Evolutionary conservation across 352 stramenopile species (phyloP).

Genomic region (Discostella stelligera): DNA sequence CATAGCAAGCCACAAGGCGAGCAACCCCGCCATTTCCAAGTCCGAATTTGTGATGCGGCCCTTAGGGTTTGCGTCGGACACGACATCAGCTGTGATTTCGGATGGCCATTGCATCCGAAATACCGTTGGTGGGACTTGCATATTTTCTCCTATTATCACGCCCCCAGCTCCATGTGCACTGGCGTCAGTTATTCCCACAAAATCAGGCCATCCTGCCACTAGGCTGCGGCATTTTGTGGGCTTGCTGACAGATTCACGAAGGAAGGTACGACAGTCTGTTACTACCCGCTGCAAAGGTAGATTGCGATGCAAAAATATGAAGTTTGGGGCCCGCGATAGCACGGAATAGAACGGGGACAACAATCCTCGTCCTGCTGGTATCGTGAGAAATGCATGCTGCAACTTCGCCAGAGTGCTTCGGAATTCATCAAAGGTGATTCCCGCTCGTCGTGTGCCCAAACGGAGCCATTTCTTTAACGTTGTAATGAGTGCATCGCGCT

Average conservation of each 20-base stretch:
- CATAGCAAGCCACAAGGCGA: not conserved
- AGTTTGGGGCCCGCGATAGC: not conserved
- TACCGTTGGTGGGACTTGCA: not conserved
- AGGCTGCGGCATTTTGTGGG: slow-evolving; percentile 12
- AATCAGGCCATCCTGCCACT: not conserved
- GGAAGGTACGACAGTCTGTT: not conserved
- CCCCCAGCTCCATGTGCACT: slow-evolving; percentile 3
- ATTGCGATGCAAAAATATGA: not conserved
- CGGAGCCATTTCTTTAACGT: not conserved
- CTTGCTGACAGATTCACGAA: not conserved
- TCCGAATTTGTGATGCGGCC: slow-evolving; percentile 13
- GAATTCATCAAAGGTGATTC: not conserved
- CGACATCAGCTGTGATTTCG: not conserved
- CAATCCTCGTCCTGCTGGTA: not conserved
- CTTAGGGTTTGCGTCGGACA: not conserved
- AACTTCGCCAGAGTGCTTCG: not conserved
- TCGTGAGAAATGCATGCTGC: not conserved
- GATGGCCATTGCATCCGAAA: slow-evolving; percentile 3
- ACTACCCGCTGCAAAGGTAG: not conserved
- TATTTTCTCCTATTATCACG: not conserved
- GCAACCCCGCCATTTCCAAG: slow-evolving; percentile 9
- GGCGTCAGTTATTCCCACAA: slow-evolving; percentile 1
- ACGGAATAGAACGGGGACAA: not conserved
- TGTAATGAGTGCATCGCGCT: not conserved
- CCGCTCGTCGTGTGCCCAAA: no score